These are phyloP conservation scores for Cordyceps militaris DNA, from an alignment of 2,329 filamentous ascomycete genomes.

Conservation along the genomic window DNA sequence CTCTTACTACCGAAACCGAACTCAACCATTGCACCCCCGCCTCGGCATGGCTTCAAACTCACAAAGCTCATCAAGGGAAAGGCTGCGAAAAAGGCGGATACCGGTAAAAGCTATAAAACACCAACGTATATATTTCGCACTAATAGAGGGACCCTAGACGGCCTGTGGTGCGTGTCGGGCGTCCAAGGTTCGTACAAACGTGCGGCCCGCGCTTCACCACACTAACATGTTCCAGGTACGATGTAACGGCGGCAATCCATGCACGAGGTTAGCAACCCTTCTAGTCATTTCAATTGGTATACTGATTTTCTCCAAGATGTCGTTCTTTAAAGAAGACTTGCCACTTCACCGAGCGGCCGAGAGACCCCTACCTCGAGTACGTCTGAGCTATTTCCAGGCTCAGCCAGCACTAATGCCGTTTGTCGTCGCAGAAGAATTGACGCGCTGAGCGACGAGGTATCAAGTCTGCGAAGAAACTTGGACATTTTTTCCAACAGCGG, in stretches of 20 bases:
- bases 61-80: background rate
- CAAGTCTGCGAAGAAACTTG: background rate
- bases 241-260: slow-evolving; percentile 22
- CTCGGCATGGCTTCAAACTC: background rate
- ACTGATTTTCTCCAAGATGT: slow-evolving; percentile 17
- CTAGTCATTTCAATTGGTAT: background rate
- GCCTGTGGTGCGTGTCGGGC: slow-evolving; percentile 22
- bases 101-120: background rate
- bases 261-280: slow-evolving; percentile 18
- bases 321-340: slow-evolving; percentile 18
- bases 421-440: slow-evolving; percentile 17
- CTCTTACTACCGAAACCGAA: too few relatives aligned
- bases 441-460: background rate
- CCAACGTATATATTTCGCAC: too few relatives aligned
- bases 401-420: background rate
- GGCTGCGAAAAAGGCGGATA: slow-evolving; percentile 3
- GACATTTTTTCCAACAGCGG: background rate
- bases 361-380: slow-evolving; percentile 18
- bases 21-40: too few relatives aligned
- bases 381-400: background rate
- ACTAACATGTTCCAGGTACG: slow-evolving; percentile 14
- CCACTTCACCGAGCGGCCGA: slow-evolving; percentile 19
- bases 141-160: slow-evolving; percentile 15
- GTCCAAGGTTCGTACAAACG: slow-evolving; percentile 19
- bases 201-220: too few relatives aligned